Evolutionary conservation across 2,329 filamentous ascomycete genomes (phyloP).

Genomic region (Coniosporium tulheliwenetii): DNA sequence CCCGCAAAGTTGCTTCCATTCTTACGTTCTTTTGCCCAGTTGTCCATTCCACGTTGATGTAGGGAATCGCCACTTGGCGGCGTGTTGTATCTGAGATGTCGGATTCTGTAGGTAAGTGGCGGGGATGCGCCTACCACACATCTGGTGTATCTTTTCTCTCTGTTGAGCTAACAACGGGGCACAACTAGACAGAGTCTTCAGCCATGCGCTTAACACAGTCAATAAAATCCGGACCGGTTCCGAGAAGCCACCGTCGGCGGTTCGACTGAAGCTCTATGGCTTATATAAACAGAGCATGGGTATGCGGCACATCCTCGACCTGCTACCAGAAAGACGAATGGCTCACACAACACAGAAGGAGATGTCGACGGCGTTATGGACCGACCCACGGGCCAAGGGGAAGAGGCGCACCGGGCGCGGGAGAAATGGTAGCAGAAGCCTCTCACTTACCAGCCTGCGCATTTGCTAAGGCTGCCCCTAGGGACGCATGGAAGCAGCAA

Average conservation of each 20-base stretch:
- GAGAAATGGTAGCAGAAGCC: slow-evolving; percentile 45
- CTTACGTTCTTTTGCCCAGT: no score
- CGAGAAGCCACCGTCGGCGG: slow-evolving; percentile 67
- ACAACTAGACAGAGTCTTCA: slow-evolving; percentile 78
- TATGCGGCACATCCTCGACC: slow-evolving; percentile 13
- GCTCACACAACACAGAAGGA: slow-evolving; percentile 43
- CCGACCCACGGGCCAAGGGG: slow-evolving; percentile 42
- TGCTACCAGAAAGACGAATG: no score
- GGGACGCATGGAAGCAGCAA: slow-evolving; percentile 91
- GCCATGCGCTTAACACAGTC: slow-evolving; percentile 95
- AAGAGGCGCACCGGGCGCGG: slow-evolving; percentile 37
- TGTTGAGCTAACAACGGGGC: slow-evolving; percentile 1
- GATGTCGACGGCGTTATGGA: slow-evolving; percentile 92
- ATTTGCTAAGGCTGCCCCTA: slow-evolving; percentile 11
- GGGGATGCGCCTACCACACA: no score
- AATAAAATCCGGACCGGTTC: slow-evolving; percentile 95
- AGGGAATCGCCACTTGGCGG: no score
- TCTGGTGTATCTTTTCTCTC: no score
- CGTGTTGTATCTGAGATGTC: neutral
- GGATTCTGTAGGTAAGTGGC: neutral
- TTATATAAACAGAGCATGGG: slow-evolving; percentile 97
- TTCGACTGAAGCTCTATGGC: slow-evolving; percentile 86
- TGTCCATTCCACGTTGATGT: no score
- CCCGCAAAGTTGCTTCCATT: no score
- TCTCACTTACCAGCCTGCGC: neutral